Base-by-base conservation (phyloP, 768 basidiomycete species). In the Lanmaoa rubissima region DNA sequence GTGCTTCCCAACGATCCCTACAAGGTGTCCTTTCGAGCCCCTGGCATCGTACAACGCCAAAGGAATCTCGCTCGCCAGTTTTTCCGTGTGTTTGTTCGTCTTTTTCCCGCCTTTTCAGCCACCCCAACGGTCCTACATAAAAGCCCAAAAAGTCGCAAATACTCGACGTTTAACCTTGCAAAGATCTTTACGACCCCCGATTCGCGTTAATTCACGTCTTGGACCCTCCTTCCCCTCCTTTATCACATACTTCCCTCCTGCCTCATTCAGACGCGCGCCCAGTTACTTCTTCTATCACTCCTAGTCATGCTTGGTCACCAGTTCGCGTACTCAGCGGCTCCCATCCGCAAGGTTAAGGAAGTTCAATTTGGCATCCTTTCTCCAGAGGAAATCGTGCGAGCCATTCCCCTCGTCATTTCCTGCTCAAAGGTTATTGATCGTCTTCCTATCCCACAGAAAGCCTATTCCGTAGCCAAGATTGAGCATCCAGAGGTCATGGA, bases 401-500 rank as follows among this genome's bases (percentile, higher is more conserved):
- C 47, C 31, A 19, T 48, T 46, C 39, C 28, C 8, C 17, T 14
- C 13, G 2, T 35, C 21, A 40, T 36, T 55, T 48, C 44, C 10
- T 40, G n/a, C 36, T n/a, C 42, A 38, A 7, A 11, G 58, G 32
- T 43, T 14, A 61, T 56, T 65, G 44, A 64, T 31, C 7, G 12
- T 50, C 44, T 55, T 68, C 61, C 46, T 45, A 66, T 60, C 47
- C 24, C 50, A 61, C 74, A 97, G 95, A 98, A 99, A 94, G 96
- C 95, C 24, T 92, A 93, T 75, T 97, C 94, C 14, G 95, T 98
- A 32, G 94, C 94, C 60, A 96, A 98, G 80, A 93, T 98, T 66
- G 97, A 98, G 78, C 88, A 94, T 78, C 94, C 95, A 11, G 97
- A 99, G 73, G 95, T 98, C 57, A 95, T 96, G 88, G 97, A 99